Evolutionary conservation across 148 eudicot genomes (phyloP).

Genomic region (Camellia granthamiana): DNA sequence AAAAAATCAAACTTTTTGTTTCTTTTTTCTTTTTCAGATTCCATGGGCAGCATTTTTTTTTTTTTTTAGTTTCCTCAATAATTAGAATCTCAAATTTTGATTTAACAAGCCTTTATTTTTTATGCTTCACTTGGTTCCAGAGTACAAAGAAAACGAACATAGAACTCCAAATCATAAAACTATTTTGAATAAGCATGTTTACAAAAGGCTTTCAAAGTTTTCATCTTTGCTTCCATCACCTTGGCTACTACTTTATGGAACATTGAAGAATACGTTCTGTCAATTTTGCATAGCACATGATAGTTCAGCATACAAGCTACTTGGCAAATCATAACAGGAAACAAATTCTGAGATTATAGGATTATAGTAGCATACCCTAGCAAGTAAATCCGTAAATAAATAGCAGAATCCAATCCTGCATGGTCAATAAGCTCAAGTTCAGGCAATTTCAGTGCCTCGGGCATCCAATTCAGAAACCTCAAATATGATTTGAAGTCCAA

Average conservation of each 20-base stretch:
- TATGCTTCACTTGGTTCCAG: not conserved
- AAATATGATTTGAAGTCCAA: constrained; percentile 76
- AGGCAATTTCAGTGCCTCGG: constrained; percentile 91
- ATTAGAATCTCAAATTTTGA: not conserved
- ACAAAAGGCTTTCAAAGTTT: not conserved
- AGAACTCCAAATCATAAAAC: not conserved
- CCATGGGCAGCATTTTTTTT: not conserved
- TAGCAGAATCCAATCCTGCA: constrained; percentile 94
- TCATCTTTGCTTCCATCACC: not conserved
- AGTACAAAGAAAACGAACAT: not conserved
- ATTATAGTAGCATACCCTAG: constrained; percentile 57
- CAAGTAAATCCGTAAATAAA: constrained; percentile 87
- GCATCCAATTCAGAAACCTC: constrained; percentile 91
- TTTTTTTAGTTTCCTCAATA: not conserved
- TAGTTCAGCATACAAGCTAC: constrained; percentile 3
- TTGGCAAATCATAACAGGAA: not conserved
- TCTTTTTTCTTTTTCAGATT: not conserved
- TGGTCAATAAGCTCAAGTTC: constrained; percentile 93
- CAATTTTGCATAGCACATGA: not conserved
- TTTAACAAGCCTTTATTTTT: not conserved
- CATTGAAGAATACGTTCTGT: not conserved
- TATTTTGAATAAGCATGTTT: not conserved
- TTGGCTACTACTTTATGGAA: constrained; percentile 3
- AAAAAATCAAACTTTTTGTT: too few relatives aligned
- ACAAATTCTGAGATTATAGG: not conserved